A percentile compares a stretch with the other conserved stretches of the same genome.
Evolutionary conservation across 2,329 filamentous ascomycete genomes (phyloP).

Genomic region (Monilinia vaccinii-corymbosi): DNA sequence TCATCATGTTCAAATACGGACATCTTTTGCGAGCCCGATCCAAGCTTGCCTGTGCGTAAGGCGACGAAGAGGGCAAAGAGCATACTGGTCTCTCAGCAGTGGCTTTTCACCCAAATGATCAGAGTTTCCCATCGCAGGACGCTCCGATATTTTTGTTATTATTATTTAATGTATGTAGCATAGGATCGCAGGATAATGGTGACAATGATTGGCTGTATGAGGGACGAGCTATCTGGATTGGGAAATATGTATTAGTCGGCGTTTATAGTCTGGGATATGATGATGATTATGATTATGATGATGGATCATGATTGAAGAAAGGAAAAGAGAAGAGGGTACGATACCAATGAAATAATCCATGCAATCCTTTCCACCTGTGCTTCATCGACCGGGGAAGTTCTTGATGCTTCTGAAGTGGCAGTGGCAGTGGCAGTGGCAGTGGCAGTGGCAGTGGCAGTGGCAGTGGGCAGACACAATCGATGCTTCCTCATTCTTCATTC

Average conservation of each 20-base stretch:
- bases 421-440: too few species aligned
- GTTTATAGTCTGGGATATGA: neutral
- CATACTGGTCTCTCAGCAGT: neutral
- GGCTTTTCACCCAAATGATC: neutral
- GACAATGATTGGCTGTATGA: neutral
- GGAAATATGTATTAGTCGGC: slow-evolving; percentile 2
- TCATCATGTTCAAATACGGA: slow-evolving; percentile 10
- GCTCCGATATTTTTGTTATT: neutral
- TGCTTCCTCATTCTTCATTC: too few species aligned
- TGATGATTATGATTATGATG: neutral
- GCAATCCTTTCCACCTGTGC: neutral
- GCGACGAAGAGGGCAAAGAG: neutral
- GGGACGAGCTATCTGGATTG: neutral
- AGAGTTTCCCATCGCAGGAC: neutral
- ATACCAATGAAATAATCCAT: slow-evolving; percentile 1
- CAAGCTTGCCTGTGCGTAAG: slow-evolving; percentile 36
- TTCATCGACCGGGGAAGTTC: too few species aligned
- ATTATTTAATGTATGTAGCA: slow-evolving; percentile 1
- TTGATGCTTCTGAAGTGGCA: neutral
- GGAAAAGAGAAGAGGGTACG: neutral
- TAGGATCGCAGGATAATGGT: neutral
- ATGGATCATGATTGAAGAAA: neutral
- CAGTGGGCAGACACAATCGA: too few species aligned
- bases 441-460: too few species aligned
- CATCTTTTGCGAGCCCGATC: slow-evolving; percentile 33